phyloP scores from a whole-genome alignment of 352 stramenopile species.

The Globisporangium orthogonon region DNA sequence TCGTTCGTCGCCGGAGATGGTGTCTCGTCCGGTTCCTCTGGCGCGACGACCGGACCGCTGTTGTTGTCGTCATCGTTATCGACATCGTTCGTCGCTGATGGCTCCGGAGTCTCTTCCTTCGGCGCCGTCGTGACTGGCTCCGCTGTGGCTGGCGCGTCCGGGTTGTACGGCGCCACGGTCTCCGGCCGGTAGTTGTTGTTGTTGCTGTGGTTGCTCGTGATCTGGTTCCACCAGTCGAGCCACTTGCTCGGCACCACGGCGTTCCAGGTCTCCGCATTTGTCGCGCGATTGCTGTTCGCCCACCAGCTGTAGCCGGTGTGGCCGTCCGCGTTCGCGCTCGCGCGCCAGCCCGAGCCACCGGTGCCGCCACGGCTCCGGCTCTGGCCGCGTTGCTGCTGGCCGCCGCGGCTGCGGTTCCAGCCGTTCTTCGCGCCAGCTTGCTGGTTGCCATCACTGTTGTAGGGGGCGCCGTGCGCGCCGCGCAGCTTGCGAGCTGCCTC shows the following conservation, averaged over 20 bases:
- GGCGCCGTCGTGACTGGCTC: background rate
- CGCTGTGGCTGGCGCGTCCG: slow-evolving; percentile 1
- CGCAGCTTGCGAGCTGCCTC: slow-evolving; percentile 3
- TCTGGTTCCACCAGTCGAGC: slow-evolving; percentile 11
- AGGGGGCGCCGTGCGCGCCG: background rate
- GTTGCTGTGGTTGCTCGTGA: slow-evolving; percentile 7
- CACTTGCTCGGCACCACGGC: slow-evolving; percentile 1
- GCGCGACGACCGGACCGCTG: slow-evolving; percentile 1
- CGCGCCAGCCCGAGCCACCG: background rate
- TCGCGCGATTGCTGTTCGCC: background rate
- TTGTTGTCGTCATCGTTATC: background rate
- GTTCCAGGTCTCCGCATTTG: background rate
- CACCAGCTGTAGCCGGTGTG: background rate
- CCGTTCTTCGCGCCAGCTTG: background rate
- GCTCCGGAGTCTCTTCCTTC: slow-evolving; percentile 9
- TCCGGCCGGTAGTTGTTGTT: slow-evolving; percentile 13
- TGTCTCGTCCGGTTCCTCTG: slow-evolving; percentile 4
- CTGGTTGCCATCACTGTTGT: background rate
- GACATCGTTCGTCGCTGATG: background rate
- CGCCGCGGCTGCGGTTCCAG: background rate
- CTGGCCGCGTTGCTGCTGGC: background rate
- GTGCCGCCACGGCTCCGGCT: background rate
- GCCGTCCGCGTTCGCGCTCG: background rate
- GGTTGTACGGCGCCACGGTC: slow-evolving; percentile 15
- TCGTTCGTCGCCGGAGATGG: background rate